Conservation (phyloP, 139 green algal species). For the Chlorella sorokiniana region DNA sequence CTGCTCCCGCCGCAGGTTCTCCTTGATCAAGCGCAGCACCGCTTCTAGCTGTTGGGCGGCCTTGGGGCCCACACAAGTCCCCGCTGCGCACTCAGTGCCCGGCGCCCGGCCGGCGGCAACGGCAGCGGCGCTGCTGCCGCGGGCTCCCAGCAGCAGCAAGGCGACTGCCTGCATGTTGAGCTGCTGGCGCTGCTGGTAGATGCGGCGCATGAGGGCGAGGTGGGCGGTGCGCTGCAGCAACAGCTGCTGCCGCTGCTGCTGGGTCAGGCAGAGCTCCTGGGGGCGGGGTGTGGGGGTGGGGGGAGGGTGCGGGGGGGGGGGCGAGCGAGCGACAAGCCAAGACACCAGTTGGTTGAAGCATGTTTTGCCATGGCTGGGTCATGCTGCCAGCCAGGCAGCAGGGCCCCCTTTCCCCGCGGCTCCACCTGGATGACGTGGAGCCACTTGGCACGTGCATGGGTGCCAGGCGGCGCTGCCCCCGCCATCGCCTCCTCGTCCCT, state of each 20-base stretch:
- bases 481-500: constrained; percentile 1
- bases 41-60: neutral
- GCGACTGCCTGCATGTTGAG: constrained; percentile 23
- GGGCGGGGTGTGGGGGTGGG: neutral
- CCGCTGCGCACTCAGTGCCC: too few species aligned
- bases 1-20: constrained; percentile 27
- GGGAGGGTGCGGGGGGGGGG: too few species aligned
- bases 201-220: constrained; percentile 13
- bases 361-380: neutral
- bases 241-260: constrained; percentile 19
- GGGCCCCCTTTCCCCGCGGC: neutral
- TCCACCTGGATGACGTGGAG: constrained; percentile 19
- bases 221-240: constrained; percentile 18
- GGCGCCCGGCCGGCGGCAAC: too few species aligned
- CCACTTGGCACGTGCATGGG: constrained; percentile 4
- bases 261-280: constrained; percentile 6
- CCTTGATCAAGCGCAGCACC: constrained; percentile 11
- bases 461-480: neutral
- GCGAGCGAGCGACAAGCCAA: neutral
- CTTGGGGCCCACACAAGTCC: too few species aligned
- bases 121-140: neutral
- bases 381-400: neutral
- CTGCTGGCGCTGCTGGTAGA: constrained; percentile 25
- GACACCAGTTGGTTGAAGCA: neutral
- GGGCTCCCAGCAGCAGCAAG: constrained; percentile 3